Evolutionary conservation across 192 early-diverging fungal genomes (phyloP).

Genomic region (Gonapodya prolifera): DNA sequence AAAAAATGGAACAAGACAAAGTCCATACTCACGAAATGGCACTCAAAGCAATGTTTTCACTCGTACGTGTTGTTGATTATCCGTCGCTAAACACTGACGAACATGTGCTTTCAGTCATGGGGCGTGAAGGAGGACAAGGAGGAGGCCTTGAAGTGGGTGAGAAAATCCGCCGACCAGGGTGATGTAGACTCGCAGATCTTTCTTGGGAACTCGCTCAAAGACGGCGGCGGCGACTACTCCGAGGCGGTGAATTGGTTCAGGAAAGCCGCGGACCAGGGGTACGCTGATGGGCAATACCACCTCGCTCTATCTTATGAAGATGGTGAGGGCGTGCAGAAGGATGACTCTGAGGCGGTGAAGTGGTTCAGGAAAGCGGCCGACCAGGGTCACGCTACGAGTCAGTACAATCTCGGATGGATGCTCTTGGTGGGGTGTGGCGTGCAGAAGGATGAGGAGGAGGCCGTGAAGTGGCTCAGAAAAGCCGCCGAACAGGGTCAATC

Average conservation of each 20-base stretch:
- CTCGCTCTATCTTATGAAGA: constrained; percentile 39
- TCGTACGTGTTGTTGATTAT: too few species aligned
- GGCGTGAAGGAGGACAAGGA: constrained; percentile 27
- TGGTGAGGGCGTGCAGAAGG: constrained; percentile 29
- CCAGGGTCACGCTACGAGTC: constrained; percentile 33
- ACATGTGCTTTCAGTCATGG: constrained; percentile 38
- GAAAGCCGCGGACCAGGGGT: too few species aligned
- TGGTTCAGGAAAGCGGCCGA: constrained; percentile 28
- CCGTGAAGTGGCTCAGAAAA: constrained; percentile 26
- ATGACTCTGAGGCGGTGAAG: constrained; percentile 23
- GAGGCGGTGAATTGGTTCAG: too few species aligned
- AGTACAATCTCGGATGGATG: constrained; percentile 39
- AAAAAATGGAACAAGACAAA: too few species aligned
- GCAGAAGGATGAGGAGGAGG: constrained; percentile 21
- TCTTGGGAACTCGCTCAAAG: too few species aligned
- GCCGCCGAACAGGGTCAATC: constrained; percentile 31
- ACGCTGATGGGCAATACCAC: too few species aligned
- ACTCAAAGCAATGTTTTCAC: too few species aligned
- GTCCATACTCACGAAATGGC: too few species aligned
- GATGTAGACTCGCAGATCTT: too few species aligned
- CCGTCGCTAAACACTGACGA: constrained; percentile 37
- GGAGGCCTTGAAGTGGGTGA: constrained; percentile 27
- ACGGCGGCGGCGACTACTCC: too few species aligned
- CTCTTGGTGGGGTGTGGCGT: constrained; percentile 39
- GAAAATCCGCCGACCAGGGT: constrained; percentile 23